These are phyloP conservation scores for Otatea glauca DNA, from an alignment of 176 grass and related monocot genomes.

Conservation along the genomic window DNA sequence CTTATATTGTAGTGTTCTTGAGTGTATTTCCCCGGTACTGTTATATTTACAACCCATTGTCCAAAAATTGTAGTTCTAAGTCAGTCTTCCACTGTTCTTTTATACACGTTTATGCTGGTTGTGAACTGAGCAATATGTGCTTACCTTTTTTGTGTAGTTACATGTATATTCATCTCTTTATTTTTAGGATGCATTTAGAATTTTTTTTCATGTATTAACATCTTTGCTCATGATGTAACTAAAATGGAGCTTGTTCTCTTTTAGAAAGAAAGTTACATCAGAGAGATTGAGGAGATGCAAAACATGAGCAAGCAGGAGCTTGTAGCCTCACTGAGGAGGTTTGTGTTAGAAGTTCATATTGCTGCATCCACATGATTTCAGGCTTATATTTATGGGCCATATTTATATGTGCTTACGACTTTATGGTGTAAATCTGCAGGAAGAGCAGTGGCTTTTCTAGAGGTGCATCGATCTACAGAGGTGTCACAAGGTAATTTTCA, in stretches of 20 bases:
- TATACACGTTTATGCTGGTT: conserved; percentile 2
- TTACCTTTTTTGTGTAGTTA: background rate
- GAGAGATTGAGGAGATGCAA: conserved; percentile 85
- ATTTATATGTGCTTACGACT: conserved; percentile 25
- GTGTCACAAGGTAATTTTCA: conserved; percentile 79
- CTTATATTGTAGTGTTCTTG: background rate
- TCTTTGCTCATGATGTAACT: conserved; percentile 20
- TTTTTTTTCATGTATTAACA: background rate
- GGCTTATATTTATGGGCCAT: conserved; percentile 1
- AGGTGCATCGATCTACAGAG: conserved; percentile 94
- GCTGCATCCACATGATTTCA: conserved; percentile 18
- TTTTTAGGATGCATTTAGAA: background rate
- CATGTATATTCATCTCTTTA: background rate
- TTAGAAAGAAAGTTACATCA: conserved; percentile 70
- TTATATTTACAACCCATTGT: background rate
- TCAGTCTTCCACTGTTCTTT: background rate
- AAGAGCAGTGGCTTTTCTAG: conserved; percentile 96
- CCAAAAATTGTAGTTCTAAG: background rate
- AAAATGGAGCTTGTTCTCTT: conserved; percentile 38
- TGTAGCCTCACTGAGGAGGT: conserved; percentile 90
- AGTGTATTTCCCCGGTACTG: background rate
- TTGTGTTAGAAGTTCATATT: conserved; percentile 6
- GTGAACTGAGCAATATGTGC: background rate
- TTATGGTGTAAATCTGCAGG: conserved; percentile 50
- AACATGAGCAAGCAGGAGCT: conserved; percentile 76